Conservation (phyloP, 2,329 filamentous ascomycete genomes). For the Calonectria ilicicola region DNA sequence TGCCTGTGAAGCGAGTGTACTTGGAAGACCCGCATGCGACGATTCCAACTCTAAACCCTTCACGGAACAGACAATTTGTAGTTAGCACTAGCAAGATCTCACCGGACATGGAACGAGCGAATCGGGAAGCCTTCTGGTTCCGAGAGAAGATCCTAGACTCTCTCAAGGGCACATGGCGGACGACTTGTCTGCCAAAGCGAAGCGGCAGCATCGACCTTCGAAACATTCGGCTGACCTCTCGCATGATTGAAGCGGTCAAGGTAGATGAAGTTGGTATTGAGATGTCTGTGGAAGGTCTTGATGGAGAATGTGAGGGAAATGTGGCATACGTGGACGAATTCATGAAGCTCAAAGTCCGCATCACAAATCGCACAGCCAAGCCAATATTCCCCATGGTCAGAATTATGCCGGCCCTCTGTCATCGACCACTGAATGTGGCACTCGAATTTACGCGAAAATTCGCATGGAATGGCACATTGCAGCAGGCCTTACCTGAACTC, state of each 20-base stretch:
- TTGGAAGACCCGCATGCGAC: conserved; percentile 81
- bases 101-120: conserved; percentile 81
- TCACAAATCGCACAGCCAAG: conserved; percentile 79
- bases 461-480: conserved; percentile 86
- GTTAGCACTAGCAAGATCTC: conserved; percentile 84
- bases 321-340: conserved; percentile 64
- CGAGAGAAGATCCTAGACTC: conserved; percentile 82
- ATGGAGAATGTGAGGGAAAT: conserved; percentile 37
- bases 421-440: conserved; percentile 77
- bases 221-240: conserved; percentile 76
- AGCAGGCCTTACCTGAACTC: conserved; percentile 77
- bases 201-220: conserved; percentile 81
- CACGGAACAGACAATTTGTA: conserved; percentile 91
- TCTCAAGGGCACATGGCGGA: conserved; percentile 79
- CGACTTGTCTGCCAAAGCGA: conserved; percentile 62
- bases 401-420: conserved; percentile 80
- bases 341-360: conserved; percentile 74
- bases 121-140: conserved; percentile 91
- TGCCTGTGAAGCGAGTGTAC: conserved; percentile 81
- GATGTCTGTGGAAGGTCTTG: conserved; percentile 62
- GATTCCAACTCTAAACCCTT: conserved; percentile 84
- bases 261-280: conserved; percentile 82
- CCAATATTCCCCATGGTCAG: conserved; percentile 80
- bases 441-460: conserved; percentile 87
- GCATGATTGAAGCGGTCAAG: conserved; percentile 87